These are phyloP conservation scores for Hymenoscyphus fructigenus DNA, from an alignment of 2,329 filamentous ascomycete species.

Conservation along the genomic window DNA sequence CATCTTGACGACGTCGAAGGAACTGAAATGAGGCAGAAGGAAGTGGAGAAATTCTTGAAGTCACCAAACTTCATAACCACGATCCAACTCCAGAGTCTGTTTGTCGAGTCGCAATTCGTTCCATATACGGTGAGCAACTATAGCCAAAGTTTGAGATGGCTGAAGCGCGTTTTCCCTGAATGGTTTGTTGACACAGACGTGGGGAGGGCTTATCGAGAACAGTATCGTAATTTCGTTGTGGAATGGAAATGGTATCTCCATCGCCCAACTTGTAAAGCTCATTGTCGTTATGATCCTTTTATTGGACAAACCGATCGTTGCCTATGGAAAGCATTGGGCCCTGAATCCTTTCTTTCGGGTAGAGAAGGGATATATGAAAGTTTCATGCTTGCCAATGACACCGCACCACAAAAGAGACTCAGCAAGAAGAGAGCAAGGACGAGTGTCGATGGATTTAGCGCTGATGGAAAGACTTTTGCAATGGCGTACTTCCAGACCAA, in stretches of 20 bases:
- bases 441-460: slow-evolving; percentile 1
- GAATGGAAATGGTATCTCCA: no score
- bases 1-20: no score
- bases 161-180: no score
- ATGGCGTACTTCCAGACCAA: neutral
- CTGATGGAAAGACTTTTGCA: neutral
- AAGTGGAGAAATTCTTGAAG: neutral
- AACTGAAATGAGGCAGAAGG: neutral
- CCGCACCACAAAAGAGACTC: neutral
- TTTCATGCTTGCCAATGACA: slow-evolving; percentile 3
- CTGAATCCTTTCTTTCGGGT: neutral
- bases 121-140: neutral
- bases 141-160: neutral
- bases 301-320: neutral
- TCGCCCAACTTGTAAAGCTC: neutral
- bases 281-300: neutral
- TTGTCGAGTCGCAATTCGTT: neutral
- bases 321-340: slow-evolving; percentile 1
- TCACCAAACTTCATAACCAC: slow-evolving; percentile 1
- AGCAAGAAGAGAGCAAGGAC: neutral
- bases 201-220: no score
- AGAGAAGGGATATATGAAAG: neutral
- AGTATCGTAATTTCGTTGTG: no score
- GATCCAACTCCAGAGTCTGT: neutral
- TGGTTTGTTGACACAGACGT: no score